Conservation (phyloP, 1,139 yeast genomes). For the Yamadazyma atlantica region DNA sequence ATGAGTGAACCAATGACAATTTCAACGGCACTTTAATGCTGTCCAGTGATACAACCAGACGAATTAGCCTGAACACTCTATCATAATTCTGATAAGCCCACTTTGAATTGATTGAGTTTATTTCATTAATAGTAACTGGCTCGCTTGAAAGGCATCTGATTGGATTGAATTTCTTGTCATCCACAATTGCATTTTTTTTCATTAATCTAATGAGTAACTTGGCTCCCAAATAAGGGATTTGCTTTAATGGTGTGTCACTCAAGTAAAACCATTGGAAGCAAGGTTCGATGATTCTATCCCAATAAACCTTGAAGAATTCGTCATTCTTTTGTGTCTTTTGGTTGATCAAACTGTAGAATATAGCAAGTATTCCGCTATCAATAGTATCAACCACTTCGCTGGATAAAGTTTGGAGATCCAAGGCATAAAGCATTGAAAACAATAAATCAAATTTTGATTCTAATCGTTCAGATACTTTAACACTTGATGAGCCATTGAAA, state of each 20-base stretch:
- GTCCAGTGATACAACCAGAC: conserved; percentile 24
- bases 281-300: conserved; percentile 41
- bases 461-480: conserved; percentile 6
- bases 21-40: conserved; percentile 26
- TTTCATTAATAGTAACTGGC: conserved; percentile 27
- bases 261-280: conserved; percentile 34
- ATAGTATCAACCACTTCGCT: conserved; percentile 29
- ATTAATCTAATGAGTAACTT: conserved; percentile 23
- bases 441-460: conserved; percentile 8
- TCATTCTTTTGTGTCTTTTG: conserved; percentile 14
- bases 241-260: conserved; percentile 18
- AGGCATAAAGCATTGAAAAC: conserved; percentile 2
- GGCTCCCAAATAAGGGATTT: conserved; percentile 12
- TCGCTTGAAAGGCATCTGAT: conserved; percentile 37
- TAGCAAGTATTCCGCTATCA: conserved; percentile 30
- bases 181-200: conserved; percentile 24
- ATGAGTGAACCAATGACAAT: conserved; percentile 11
- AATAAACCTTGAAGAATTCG: conserved; percentile 31
- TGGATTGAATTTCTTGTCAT: conserved; percentile 25
- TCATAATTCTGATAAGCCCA: conserved; percentile 38
- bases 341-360: conserved; percentile 34
- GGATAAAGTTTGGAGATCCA: conserved; percentile 7
- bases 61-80: conserved; percentile 27
- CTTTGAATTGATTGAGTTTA: conserved; percentile 30
- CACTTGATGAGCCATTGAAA: background rate